Percentiles rank a stretch among this genome's conserved stretches.
Conservation (phyloP, 2,329 filamentous ascomycete genomes). For the Diaporthe vaccinii region DNA sequence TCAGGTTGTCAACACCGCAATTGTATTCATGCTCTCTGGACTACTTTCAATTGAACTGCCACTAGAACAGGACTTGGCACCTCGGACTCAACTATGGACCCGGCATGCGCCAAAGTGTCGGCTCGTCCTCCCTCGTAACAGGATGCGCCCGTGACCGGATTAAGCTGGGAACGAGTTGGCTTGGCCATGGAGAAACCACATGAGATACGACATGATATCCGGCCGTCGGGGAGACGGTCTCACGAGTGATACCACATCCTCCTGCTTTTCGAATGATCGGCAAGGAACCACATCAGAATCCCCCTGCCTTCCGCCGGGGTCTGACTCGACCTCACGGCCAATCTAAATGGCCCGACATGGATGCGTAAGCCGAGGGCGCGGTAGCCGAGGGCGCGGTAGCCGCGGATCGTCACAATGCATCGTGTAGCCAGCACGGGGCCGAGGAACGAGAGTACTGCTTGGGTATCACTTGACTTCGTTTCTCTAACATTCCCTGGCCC, state of each 20-base stretch:
- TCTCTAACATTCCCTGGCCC: not conserved
- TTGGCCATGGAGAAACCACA: not conserved
- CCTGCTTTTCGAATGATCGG: not conserved
- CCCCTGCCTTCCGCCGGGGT: not conserved
- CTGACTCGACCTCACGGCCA: conserved; percentile 28
- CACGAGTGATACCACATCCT: not conserved
- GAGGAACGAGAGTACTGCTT: not conserved
- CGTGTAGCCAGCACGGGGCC: not conserved
- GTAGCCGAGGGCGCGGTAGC: conserved; percentile 20
- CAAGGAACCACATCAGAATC: not conserved
- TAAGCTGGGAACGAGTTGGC: too few species aligned
- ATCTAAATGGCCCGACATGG: conserved; percentile 1
- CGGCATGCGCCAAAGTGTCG: not conserved
- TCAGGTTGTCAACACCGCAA: not conserved
- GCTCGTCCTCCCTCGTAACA: too few species aligned
- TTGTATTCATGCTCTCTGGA: not conserved
- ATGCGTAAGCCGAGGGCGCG: conserved; percentile 7
- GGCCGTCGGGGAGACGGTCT: not conserved
- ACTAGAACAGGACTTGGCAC: not conserved
- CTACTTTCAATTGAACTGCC: not conserved
- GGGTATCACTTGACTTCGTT: conserved; percentile 6
- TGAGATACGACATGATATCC: not conserved
- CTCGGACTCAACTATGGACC: not conserved
- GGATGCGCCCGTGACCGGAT: not conserved
- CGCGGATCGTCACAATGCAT: conserved; percentile 3